Evolutionary conservation across 257 asterid species (phyloP), one percentile per base, ranked within the genome.

Genomic region (Solanum chmielewskii): DNA sequence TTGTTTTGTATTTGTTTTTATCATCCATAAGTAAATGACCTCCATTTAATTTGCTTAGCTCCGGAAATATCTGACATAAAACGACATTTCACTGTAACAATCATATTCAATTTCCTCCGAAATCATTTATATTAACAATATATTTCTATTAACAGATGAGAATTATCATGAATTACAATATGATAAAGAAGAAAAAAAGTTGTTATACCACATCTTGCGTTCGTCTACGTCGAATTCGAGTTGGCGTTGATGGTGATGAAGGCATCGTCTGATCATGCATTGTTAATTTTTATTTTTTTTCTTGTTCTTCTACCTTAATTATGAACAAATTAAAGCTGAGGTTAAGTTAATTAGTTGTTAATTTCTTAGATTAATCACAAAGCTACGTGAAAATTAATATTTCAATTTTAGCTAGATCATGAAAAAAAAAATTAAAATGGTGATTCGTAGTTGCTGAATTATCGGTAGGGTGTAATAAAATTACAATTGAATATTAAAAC

Each of bases 1-100:
- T 97, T 6, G 98, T 95, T 92, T 90, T 96, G 93, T 97, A 97
- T 92, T 96, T 97, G 94, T 89, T 96, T 75, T 85, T 87, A 87
- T 97, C 99, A 86, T 97, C 89, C 84, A 94, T 92, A 86, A 97
- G 99, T 89, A 97, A 89, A 68, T 85, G 91, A 41, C 86, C 86
- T 21, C 94, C 94, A 89, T 92, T 92, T 87, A 92, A 90, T 88
- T 92, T 92, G 45, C 74, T 93, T 85, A 86, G 93, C 60, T 95
- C 98, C 69, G 94, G 84, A 76, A 94, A 92, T 88, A 92, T 95
- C 99, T 97, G 90, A 27, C 18, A 80, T 29, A 15, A 18, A 29
- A 59, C 6, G 5, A 59, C 10, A 15, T 69, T 69, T 69, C 42
- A 15, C 13, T 15, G 1, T 70, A 31, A 70, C 42, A 70, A 16